A percentile compares a stretch with the other conserved stretches of the same genome.
Conservation (phyloP, 2,329 filamentous ascomycete species). For the Diplocarpon rosae region DNA sequence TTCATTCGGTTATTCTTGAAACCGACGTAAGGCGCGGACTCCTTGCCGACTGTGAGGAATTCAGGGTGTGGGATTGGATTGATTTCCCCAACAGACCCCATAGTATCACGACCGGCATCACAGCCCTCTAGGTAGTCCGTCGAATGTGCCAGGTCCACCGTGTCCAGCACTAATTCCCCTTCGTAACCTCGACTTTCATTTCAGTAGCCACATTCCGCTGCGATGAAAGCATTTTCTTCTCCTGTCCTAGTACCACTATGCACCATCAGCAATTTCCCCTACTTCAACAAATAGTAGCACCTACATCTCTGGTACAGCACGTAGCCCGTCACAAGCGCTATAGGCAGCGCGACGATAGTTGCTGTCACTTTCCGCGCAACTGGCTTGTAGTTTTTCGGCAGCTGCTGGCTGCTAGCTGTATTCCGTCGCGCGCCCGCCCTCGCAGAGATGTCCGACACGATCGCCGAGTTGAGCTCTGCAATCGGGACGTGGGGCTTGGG, state of each 20-base stretch:
- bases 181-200: background rate
- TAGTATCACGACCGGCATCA: too few relatives aligned
- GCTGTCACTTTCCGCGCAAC: conserved; percentile 24
- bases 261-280: background rate
- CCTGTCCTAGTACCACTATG: conserved; percentile 17
- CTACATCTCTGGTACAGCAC: conserved; percentile 26
- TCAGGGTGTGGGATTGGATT: too few relatives aligned
- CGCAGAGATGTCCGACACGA: conserved; percentile 22
- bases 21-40: too few relatives aligned
- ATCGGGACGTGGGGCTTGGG: conserved; percentile 16
- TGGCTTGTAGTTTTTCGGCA: conserved; percentile 23
- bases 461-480: conserved; percentile 21
- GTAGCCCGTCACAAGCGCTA: conserved; percentile 26
- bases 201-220: background rate
- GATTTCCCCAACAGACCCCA: too few relatives aligned
- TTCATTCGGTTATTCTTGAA: too few relatives aligned
- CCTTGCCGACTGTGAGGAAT: too few relatives aligned
- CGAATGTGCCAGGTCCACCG: background rate
- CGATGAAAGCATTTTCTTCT: conserved; percentile 10
- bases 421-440: conserved; percentile 21
- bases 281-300: conserved; percentile 2
- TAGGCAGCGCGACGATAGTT: conserved; percentile 26
- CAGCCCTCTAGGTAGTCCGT: too few relatives aligned
- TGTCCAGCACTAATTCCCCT: background rate
- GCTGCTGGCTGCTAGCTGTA: conserved; percentile 7